Conservation (phyloP, 1,139 yeast species). For the Nadsonia starkeyi-henricii region DNA sequence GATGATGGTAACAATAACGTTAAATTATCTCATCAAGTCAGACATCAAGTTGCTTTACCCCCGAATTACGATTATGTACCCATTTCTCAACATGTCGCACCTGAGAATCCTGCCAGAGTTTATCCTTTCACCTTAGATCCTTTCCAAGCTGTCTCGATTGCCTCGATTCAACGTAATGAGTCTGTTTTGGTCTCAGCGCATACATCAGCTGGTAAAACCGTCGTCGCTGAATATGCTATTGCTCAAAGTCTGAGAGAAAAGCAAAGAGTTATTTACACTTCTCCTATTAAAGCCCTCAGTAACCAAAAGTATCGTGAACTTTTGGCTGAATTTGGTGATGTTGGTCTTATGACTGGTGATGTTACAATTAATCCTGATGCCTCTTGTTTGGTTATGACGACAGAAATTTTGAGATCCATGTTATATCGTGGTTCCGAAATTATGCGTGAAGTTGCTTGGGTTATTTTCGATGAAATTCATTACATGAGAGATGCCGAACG, state of each 20-base stretch:
- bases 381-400: slow-evolving; percentile 93
- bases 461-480: slow-evolving; percentile 90
- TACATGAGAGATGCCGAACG: slow-evolving; percentile 91
- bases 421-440: slow-evolving; percentile 87
- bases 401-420: slow-evolving; percentile 89
- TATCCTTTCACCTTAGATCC: slow-evolving; percentile 92
- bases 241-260: slow-evolving; percentile 84
- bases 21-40: slow-evolving; percentile 68
- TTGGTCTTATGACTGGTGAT: slow-evolving; percentile 96
- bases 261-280: slow-evolving; percentile 90
- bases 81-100: slow-evolving; percentile 63
- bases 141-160: slow-evolving; percentile 89
- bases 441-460: slow-evolving; percentile 95
- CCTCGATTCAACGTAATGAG: slow-evolving; percentile 86
- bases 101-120: slow-evolving; percentile 46
- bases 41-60: slow-evolving; percentile 96
- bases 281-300: slow-evolving; percentile 93
- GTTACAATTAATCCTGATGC: slow-evolving; percentile 96
- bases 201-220: slow-evolving; percentile 97
- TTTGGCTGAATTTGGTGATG: slow-evolving; percentile 85
- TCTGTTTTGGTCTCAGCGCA: slow-evolving; percentile 97
- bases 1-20: slow-evolving; percentile 37
- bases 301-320: slow-evolving; percentile 94
- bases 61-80: slow-evolving; percentile 81
- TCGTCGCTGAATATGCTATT: slow-evolving; percentile 96